A percentile compares a stretch with the other conserved stretches of the same genome.
Conservation (phyloP, 1,139 yeast species). For the Blastobotrys raffinosifermentans region DNA sequence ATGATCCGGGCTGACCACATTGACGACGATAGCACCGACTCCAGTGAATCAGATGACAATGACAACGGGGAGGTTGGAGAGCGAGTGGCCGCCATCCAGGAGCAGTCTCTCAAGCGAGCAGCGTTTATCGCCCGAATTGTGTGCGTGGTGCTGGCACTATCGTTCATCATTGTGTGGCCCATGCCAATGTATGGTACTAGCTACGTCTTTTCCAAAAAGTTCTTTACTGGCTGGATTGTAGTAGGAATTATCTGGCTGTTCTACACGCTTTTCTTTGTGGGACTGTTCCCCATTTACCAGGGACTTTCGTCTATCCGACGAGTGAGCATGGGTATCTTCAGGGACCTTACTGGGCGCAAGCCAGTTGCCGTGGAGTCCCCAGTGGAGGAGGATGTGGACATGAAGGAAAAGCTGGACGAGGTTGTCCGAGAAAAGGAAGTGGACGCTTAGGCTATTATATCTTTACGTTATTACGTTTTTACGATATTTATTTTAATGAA, state of each 20-base stretch:
- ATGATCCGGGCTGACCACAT: conserved; percentile 33
- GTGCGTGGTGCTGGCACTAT: conserved; percentile 33
- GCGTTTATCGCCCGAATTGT: conserved; percentile 30
- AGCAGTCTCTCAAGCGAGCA: conserved; percentile 16
- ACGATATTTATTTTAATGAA: too few relatives aligned
- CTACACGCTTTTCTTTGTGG: conserved; percentile 36
- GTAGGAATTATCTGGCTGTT: conserved; percentile 40
- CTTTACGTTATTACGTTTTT: too few relatives aligned
- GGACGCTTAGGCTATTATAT: too few relatives aligned
- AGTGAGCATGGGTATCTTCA: conserved; percentile 68
- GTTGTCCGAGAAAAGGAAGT: conserved; percentile 1
- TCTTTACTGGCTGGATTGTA: conserved; percentile 40
- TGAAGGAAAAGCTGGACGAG: background rate
- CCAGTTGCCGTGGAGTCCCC: too few relatives aligned
- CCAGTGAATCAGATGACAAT: conserved; percentile 10
- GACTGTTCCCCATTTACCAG: conserved; percentile 38
- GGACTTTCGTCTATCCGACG: conserved; percentile 52
- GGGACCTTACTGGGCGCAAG: conserved; percentile 71
- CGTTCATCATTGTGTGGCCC: conserved; percentile 39
- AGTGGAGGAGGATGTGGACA: background rate
- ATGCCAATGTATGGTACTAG: conserved; percentile 41
- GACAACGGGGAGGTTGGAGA: conserved; percentile 10
- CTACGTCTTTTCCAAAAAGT: conserved; percentile 38
- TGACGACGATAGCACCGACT: too few relatives aligned
- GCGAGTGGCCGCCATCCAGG: conserved; percentile 17